A percentile compares a stretch with the other conserved stretches of the same genome.
These are phyloP conservation scores for Basipetospora chlamydospora DNA, from an alignment of 2,329 filamentous ascomycete genomes.

Conservation along the genomic window DNA sequence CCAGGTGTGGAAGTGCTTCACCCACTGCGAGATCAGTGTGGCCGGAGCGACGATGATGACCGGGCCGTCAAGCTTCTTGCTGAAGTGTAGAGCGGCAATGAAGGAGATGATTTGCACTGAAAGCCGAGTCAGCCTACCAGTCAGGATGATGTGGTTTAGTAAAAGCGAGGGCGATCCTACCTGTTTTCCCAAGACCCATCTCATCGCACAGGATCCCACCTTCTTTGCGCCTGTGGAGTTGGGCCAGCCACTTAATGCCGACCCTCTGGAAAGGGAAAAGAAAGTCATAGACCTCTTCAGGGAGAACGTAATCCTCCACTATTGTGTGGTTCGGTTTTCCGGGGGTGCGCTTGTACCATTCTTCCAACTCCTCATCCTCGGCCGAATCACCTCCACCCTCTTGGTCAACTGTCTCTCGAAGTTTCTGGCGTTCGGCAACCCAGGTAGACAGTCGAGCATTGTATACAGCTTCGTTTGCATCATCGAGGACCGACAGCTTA, in stretches of 20 bases:
- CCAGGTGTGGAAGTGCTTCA: slow-evolving; percentile 96
- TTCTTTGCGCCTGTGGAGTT: slow-evolving; percentile 76
- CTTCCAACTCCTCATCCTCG: slow-evolving; percentile 28
- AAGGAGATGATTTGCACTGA: slow-evolving; percentile 53
- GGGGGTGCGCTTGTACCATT: slow-evolving; percentile 82
- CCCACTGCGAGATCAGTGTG: slow-evolving; percentile 93
- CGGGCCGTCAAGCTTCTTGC: slow-evolving; percentile 67
- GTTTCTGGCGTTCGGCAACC: slow-evolving; percentile 26
- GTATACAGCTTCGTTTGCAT: slow-evolving; percentile 76
- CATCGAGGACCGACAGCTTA: slow-evolving; percentile 54
- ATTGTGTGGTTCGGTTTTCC: slow-evolving; percentile 63
- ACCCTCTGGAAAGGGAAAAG: slow-evolving; percentile 97
- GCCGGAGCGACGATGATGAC: slow-evolving; percentile 87
- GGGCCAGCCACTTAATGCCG: slow-evolving; percentile 89
- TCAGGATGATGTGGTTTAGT: background rate
- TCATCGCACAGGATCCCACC: slow-evolving; percentile 95
- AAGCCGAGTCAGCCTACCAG: slow-evolving; percentile 5
- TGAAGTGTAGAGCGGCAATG: slow-evolving; percentile 83
- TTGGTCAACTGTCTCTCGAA: slow-evolving; percentile 10
- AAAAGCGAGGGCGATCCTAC: slow-evolving; percentile 11
- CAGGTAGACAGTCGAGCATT: slow-evolving; percentile 61
- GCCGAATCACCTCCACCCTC: slow-evolving; percentile 10
- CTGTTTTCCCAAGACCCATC: slow-evolving; percentile 96
- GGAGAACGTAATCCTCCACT: slow-evolving; percentile 62
- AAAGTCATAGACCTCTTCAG: slow-evolving; percentile 83